Evolutionary conservation across 1,284 basidiomycete genomes (phyloP).

Genomic region (Pisolithus thermaeus): DNA sequence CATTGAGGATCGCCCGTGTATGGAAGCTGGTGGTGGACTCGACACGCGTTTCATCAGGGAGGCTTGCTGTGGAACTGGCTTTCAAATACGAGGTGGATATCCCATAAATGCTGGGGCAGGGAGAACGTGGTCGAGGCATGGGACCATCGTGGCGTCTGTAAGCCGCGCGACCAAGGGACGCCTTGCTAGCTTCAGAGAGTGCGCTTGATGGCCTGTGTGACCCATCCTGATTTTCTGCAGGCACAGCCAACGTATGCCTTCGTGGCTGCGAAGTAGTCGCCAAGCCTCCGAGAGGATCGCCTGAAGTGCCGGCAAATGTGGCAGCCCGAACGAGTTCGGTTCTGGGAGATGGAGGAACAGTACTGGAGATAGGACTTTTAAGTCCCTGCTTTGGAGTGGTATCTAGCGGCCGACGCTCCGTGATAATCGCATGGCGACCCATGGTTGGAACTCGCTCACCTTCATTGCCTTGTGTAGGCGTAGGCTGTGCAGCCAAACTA

Average conservation of each 20-base stretch:
- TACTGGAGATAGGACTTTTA: slow-evolving; percentile 1
- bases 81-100: slow-evolving; percentile 5
- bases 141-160: slow-evolving; percentile 12
- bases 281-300: slow-evolving; percentile 2
- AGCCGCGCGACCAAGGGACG: slow-evolving; percentile 7
- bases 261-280: slow-evolving; percentile 1
- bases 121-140: slow-evolving; percentile 9
- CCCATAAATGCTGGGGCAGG: slow-evolving; percentile 8
- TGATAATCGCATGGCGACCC: not conserved
- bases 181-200: slow-evolving; percentile 4
- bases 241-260: slow-evolving; percentile 8
- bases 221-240: slow-evolving; percentile 3
- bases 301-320: slow-evolving; percentile 9
- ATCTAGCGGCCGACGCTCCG: not conserved
- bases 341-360: slow-evolving; percentile 3
- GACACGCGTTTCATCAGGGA: not conserved
- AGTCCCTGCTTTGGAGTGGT: slow-evolving; percentile 1
- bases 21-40: slow-evolving; percentile 3
- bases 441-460: not conserved
- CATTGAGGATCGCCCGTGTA: not conserved
- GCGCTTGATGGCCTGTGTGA: slow-evolving; percentile 3
- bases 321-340: slow-evolving; percentile 6
- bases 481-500: not conserved
- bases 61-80: slow-evolving; percentile 5
- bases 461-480: not conserved